Evolutionary conservation across 1,139 yeast genomes (phyloP).

Genomic region (Sugiyamaella xylanicola): DNA sequence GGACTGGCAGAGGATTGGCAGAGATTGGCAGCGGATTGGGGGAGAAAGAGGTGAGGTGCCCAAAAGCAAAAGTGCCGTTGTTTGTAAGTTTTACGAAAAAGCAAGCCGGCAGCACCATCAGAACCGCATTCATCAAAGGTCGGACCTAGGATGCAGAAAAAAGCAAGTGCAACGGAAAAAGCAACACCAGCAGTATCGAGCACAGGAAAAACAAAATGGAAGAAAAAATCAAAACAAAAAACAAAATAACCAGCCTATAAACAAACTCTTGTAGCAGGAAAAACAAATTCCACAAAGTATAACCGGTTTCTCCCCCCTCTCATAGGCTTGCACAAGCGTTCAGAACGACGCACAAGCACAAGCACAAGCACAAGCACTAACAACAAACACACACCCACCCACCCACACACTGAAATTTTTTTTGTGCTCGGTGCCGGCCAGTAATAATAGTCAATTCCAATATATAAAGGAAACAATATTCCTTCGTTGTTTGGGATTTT

Average conservation of each 20-base stretch:
- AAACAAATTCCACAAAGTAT: not conserved
- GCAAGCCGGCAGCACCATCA: not conserved
- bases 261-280: not conserved
- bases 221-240: not conserved
- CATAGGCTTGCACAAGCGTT: constrained; percentile 1
- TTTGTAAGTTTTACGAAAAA: not conserved
- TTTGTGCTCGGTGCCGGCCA: not conserved
- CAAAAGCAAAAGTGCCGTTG: not conserved
- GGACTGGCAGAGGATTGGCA: no score
- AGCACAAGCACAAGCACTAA: constrained; percentile 2
- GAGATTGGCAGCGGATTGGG: no score
- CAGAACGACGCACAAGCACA: not conserved
- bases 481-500: constrained; percentile 4
- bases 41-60: no score
- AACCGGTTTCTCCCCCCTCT: constrained; percentile 3
- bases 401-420: not conserved
- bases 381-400: constrained; percentile 1
- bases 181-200: not conserved
- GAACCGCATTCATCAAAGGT: not conserved
- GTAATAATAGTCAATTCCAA: constrained; percentile 12
- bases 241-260: not conserved
- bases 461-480: constrained; percentile 16
- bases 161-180: not conserved
- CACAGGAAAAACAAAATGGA: not conserved
- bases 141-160: not conserved